A percentile compares a stretch with the other conserved stretches of the same genome.
phyloP scores from a whole-genome alignment of 495 filamentous ascomycete genomes.

The Terfezia boudieri region DNA sequence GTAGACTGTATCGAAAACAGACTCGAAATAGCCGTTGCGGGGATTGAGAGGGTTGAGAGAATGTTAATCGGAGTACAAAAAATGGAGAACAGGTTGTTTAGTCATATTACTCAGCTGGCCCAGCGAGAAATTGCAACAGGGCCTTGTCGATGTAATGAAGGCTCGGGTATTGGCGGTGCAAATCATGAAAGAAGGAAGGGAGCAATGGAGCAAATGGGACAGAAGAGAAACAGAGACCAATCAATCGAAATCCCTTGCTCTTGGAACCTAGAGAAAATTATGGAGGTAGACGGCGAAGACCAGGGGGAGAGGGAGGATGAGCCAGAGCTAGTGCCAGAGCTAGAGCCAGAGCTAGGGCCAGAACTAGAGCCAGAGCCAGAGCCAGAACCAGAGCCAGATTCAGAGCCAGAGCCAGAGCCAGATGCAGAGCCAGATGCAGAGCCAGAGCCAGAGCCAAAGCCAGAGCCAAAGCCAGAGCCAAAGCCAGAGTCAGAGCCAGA shows the following conservation, averaged over 20 bases:
- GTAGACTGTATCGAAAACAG: background rate
- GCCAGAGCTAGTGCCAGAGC: background rate
- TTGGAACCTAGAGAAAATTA: background rate
- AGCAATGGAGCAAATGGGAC: background rate
- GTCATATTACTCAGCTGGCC: background rate
- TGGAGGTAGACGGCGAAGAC: background rate
- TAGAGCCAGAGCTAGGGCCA: background rate
- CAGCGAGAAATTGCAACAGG: background rate
- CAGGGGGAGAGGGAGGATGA: background rate
- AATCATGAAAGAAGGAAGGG: background rate
- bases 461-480: background rate
- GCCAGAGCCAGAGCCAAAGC: background rate
- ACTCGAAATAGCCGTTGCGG: background rate
- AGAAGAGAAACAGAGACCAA: too few species aligned
- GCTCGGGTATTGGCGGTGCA: background rate
- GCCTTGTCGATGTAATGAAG: background rate
- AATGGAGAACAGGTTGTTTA: background rate
- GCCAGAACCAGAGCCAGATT: background rate
- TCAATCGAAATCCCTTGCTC: background rate
- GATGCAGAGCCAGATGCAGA: too few species aligned
- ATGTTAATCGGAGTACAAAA: background rate
- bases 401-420: too few species aligned
- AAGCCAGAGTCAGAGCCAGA: too few species aligned
- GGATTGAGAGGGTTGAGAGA: constrained; percentile 7
- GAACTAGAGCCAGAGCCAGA: too few species aligned